Conservation (phyloP, 2,329 filamentous ascomycete genomes). For the Sphaceloma murrayae region DNA sequence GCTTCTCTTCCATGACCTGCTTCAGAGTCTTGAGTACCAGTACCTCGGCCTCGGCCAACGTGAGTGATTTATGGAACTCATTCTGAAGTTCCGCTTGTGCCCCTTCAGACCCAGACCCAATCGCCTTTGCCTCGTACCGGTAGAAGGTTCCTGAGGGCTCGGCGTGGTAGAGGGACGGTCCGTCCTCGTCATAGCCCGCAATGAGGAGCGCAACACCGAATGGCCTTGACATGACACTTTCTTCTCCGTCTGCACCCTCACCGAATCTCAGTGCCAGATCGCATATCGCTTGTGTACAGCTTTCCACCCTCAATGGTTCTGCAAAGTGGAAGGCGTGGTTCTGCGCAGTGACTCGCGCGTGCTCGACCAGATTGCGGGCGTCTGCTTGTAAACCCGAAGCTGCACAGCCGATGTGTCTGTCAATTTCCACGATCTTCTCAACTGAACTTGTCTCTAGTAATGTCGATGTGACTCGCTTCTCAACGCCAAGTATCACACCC, state of each 20-base stretch:
- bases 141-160: conserved; percentile 98
- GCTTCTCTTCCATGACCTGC: conserved; percentile 99
- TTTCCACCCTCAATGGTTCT: conserved; percentile 89
- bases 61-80: conserved; percentile 97
- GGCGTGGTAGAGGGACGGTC: conserved; percentile 92
- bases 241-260: conserved; percentile 82
- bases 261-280: conserved; percentile 93
- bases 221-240: conserved; percentile 96
- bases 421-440: conserved; percentile 99
- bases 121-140: conserved; percentile 97
- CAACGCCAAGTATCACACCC: conserved; percentile 91
- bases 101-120: conserved; percentile 92
- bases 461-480: conserved; percentile 97
- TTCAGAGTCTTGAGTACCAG: conserved; percentile 95
- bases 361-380: conserved; percentile 94
- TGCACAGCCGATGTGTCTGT: conserved; percentile 96
- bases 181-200: conserved; percentile 94
- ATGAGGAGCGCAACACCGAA: conserved; percentile 96
- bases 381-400: conserved; percentile 98
- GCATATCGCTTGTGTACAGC: conserved; percentile 97
- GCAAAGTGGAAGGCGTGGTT: conserved; percentile 97
- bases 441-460: conserved; percentile 96
- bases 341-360: conserved; percentile 94
- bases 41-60: conserved; percentile 84
- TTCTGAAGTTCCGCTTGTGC: conserved; percentile 97